These are phyloP conservation scores for Platanthera guangdongensis DNA, from an alignment of 106 monocot genomes.

Conservation along the genomic window DNA sequence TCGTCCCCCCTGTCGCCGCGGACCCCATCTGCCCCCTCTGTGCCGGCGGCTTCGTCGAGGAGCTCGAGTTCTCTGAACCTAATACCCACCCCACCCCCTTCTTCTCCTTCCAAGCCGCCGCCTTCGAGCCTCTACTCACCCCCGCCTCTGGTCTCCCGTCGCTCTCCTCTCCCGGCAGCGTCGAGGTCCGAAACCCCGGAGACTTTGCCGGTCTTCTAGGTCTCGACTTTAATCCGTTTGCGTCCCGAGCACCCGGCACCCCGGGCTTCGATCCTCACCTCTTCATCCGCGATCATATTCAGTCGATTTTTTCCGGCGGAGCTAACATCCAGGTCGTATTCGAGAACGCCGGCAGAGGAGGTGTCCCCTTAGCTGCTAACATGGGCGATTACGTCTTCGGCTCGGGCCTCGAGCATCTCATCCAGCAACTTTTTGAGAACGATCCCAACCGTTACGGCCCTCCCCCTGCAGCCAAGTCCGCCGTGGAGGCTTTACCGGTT, in stretches of 20 bases:
- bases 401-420: slow-evolving; percentile 69
- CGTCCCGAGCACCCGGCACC: background rate
- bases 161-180: slow-evolving; percentile 1
- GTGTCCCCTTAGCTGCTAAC: slow-evolving; percentile 30
- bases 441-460: slow-evolving; percentile 88
- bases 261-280: slow-evolving; percentile 28
- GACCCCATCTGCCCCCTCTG: slow-evolving; percentile 72
- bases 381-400: slow-evolving; percentile 82
- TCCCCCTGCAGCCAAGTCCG: slow-evolving; percentile 76
- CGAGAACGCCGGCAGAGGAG: slow-evolving; percentile 19
- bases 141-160: slow-evolving; percentile 1
- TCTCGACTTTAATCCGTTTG: background rate
- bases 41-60: slow-evolving; percentile 73
- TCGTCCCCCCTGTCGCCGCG: slow-evolving; percentile 19
- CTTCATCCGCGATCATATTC: slow-evolving; percentile 40
- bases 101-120: slow-evolving; percentile 7
- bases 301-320: slow-evolving; percentile 34
- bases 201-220: slow-evolving; percentile 27
- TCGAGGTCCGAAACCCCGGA: slow-evolving; percentile 21
- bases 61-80: slow-evolving; percentile 31
- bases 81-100: slow-evolving; percentile 13
- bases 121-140: background rate
- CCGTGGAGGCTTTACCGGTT: slow-evolving; percentile 37
- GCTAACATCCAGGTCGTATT: slow-evolving; percentile 75
- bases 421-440: slow-evolving; percentile 80